Conservation (phyloP, 768 basidiomycete species). For the Hydnomerulius pinastri region DNA sequence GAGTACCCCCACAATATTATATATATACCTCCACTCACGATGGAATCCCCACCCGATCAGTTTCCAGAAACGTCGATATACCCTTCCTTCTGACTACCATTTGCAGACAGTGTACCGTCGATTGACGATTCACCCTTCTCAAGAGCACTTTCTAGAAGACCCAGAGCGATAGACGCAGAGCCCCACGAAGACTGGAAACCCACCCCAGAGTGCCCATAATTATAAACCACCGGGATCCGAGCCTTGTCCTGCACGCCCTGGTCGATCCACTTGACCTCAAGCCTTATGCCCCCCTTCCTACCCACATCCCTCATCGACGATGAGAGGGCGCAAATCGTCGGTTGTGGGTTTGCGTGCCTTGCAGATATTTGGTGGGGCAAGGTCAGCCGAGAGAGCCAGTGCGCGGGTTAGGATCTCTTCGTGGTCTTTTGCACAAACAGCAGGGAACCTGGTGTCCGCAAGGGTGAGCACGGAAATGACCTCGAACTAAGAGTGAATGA, state of each 20-base stretch:
- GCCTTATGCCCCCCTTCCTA: conserved; percentile 66
- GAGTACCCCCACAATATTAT: too few species aligned
- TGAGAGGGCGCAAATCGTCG: conserved; percentile 49
- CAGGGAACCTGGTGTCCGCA: conserved; percentile 52
- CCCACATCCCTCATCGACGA: conserved; percentile 60
- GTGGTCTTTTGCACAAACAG: conserved; percentile 63
- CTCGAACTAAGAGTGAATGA: not conserved
- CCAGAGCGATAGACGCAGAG: conserved; percentile 51
- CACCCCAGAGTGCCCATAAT: conserved; percentile 69
- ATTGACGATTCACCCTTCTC: not conserved
- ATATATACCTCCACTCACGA: too few species aligned
- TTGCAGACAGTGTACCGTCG: conserved; percentile 1
- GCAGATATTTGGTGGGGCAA: conserved; percentile 56
- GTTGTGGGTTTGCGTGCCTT: conserved; percentile 45
- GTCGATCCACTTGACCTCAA: conserved; percentile 49
- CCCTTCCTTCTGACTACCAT: not conserved
- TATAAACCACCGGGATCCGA: conserved; percentile 58
- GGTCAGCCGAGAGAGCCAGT: conserved; percentile 55
- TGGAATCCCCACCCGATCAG: too few species aligned
- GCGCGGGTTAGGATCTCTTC: conserved; percentile 54
- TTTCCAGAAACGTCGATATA: not conserved
- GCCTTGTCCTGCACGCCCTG: conserved; percentile 23
- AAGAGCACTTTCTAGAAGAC: conserved; percentile 47
- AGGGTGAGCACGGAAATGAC: not conserved
- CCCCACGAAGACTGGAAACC: conserved; percentile 71